Evolutionary conservation across 306 rosid genomes (phyloP), one percentile per base, ranked within the genome.

Genomic region (Rosa persica): DNA sequence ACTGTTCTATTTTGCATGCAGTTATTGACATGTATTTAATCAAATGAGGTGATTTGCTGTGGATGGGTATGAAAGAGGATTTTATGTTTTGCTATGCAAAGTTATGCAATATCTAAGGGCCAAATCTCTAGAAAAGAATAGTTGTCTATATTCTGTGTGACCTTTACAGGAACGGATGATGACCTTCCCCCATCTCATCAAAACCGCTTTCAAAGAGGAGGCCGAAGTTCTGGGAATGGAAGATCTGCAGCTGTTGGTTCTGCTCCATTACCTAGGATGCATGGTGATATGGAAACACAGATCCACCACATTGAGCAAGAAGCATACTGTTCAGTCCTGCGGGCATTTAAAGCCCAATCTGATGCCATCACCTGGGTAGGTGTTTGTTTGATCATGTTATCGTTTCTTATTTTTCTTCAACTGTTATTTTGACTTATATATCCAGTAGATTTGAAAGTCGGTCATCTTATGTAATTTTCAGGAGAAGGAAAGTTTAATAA

Each of bases 331-430:
- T 79, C 90, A 22, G 88, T 87, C 52, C 68, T 87, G 60, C 88
- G 90, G 70, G 90, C 90, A 15, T 87, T 87, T 73, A 87, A 82
- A 81, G 90, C 90, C 57, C 90, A 87, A 82, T 80, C 88, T 1
- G 90, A 87, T 84, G 90, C 90, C 79, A 84, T 87, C 75, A 81
- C 90, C 73, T 87, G 90, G 90, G 90, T 87, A 60, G n/a, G 43
- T 76, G 13, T 76, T 68, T 76, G 13, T 76, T 73, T 80, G 77
- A 16, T 80, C 71, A 54, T 79, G 8, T 70, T 65, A 47, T 80
- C 61, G n/a, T 16, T 3, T 70, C 51, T 15, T 43, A 8, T 7
- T 39, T 34, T 30, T 43, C 25, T 49, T 81, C 23, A 7, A 5
- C 42, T 38, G 34, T 19, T 44, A 48, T 3, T 51, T n/a, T 16